Evolutionary conservation across 805 yeast species (phyloP).

Genomic region (Cyberlindnera maritima): DNA sequence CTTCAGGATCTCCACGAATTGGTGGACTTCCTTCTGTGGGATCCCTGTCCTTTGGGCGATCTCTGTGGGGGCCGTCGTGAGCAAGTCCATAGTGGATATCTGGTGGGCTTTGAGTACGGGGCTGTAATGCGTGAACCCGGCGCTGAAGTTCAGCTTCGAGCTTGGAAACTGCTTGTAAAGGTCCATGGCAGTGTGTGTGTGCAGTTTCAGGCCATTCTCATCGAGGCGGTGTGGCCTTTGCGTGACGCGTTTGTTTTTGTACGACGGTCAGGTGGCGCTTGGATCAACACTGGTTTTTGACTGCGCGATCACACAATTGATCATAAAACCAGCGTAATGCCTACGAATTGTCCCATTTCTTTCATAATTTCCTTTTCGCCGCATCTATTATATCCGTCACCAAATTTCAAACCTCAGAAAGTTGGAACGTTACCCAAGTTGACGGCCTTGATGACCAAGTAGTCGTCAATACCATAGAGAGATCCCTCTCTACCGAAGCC

Average conservation of each 20-base stretch:
- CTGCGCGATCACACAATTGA: no score
- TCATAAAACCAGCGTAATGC: no score
- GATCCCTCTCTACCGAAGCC: slow-evolving; percentile 75
- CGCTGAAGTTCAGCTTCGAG: slow-evolving; percentile 34
- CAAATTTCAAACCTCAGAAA: no score
- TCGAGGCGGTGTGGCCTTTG: background rate
- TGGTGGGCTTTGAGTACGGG: slow-evolving; percentile 28
- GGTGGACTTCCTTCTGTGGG: slow-evolving; percentile 10
- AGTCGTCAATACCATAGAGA: slow-evolving; percentile 59
- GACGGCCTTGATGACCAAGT: slow-evolving; percentile 49
- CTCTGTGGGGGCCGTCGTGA: slow-evolving; percentile 33
- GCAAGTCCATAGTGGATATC: slow-evolving; percentile 39
- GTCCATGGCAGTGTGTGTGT: slow-evolving; percentile 34
- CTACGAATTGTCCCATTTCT: no score
- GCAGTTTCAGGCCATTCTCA: background rate
- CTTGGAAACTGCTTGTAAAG: slow-evolving; percentile 39
- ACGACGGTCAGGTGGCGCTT: no score
- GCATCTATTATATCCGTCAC: no score
- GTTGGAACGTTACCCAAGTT: slow-evolving; percentile 22
- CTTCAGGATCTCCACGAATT: slow-evolving; percentile 3
- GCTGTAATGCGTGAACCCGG: slow-evolving; percentile 30
- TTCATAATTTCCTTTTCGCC: no score
- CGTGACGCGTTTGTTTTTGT: background rate
- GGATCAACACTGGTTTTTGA: background rate
- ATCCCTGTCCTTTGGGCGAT: slow-evolving; percentile 11